phyloP scores from a whole-genome alignment of 768 basidiomycete genomes.

The Clathrus columnatus region DNA sequence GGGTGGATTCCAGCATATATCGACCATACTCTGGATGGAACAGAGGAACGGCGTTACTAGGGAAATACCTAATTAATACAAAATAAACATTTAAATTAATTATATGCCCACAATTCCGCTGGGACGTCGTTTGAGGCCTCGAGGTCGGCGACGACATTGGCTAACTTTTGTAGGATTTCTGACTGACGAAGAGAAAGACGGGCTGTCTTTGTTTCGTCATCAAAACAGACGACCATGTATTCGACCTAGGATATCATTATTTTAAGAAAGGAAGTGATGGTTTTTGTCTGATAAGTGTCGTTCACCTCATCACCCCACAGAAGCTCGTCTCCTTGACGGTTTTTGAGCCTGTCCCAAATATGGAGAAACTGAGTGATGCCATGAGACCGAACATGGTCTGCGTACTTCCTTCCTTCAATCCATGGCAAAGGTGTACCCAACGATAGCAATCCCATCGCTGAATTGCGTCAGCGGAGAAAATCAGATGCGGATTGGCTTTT shows the following conservation, averaged over 20 bases:
- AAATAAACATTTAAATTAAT: background rate
- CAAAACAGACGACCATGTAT: constrained; percentile 89
- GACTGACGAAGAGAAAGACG: constrained; percentile 90
- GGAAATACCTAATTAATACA: constrained; percentile 2
- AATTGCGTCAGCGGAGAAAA: constrained; percentile 2
- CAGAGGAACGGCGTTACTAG: constrained; percentile 67
- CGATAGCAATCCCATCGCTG: constrained; percentile 79
- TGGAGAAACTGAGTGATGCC: constrained; percentile 94
- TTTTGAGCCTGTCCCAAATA: constrained; percentile 89
- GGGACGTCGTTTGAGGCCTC: constrained; percentile 35
- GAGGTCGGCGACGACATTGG: constrained; percentile 57
- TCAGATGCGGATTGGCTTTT: background rate
- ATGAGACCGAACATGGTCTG: constrained; percentile 83
- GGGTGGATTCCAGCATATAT: constrained; percentile 98
- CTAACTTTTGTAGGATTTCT: constrained; percentile 81
- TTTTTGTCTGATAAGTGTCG: background rate
- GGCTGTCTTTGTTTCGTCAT: constrained; percentile 69
- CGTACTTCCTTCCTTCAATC: constrained; percentile 80
- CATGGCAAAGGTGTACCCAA: constrained; percentile 90
- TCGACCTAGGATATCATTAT: constrained; percentile 55
- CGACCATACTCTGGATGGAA: constrained; percentile 98
- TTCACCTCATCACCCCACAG: constrained; percentile 98
- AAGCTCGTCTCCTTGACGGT: constrained; percentile 81
- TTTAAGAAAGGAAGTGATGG: constrained; percentile 4
- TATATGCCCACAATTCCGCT: background rate